Percentiles rank a stretch among this genome's conserved stretches.
These are phyloP conservation scores for Exsudoporus floridanus DNA, from an alignment of 1,284 basidiomycete genomes.

Conservation along the genomic window DNA sequence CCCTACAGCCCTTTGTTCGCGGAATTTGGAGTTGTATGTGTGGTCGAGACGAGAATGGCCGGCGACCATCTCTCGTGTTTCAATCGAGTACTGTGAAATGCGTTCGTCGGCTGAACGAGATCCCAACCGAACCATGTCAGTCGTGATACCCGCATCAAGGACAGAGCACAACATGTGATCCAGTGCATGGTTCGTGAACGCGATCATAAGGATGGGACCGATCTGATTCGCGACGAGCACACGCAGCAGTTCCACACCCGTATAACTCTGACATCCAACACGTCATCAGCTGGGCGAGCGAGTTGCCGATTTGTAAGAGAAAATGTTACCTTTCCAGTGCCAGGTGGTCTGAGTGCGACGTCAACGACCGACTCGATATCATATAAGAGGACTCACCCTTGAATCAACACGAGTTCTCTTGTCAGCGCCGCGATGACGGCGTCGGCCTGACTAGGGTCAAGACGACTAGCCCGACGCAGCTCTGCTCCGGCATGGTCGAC, in stretches of 20 bases:
- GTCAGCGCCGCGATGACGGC: conserved; percentile 61
- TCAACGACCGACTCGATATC: neutral
- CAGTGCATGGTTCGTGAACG: conserved; percentile 74
- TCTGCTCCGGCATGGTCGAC: conserved; percentile 39
- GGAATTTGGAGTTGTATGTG: conserved; percentile 34
- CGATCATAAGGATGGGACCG: conserved; percentile 64
- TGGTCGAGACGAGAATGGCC: conserved; percentile 44
- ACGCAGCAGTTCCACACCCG: conserved; percentile 63
- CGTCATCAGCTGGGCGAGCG: neutral
- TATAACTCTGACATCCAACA: conserved; percentile 49
- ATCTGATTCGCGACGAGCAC: conserved; percentile 54
- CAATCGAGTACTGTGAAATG: conserved; percentile 57
- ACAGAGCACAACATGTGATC: conserved; percentile 67
- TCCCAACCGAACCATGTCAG: conserved; percentile 63
- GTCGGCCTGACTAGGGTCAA: conserved; percentile 68
- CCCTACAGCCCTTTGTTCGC: conserved; percentile 46
- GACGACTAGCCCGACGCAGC: conserved; percentile 46
- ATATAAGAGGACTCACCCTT: conserved; percentile 51
- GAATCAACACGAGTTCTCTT: conserved; percentile 62
- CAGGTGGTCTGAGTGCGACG: conserved; percentile 54
- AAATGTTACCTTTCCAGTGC: conserved; percentile 64
- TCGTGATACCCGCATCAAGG: conserved; percentile 60
- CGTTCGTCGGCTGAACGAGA: conserved; percentile 58
- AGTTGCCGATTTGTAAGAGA: neutral
- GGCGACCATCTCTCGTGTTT: conserved; percentile 48